A percentile compares a stretch with the other conserved stretches of the same genome.
These are phyloP conservation scores for Aspergillus sclerotioniger DNA, from an alignment of 495 filamentous ascomycete species.

Conservation along the genomic window DNA sequence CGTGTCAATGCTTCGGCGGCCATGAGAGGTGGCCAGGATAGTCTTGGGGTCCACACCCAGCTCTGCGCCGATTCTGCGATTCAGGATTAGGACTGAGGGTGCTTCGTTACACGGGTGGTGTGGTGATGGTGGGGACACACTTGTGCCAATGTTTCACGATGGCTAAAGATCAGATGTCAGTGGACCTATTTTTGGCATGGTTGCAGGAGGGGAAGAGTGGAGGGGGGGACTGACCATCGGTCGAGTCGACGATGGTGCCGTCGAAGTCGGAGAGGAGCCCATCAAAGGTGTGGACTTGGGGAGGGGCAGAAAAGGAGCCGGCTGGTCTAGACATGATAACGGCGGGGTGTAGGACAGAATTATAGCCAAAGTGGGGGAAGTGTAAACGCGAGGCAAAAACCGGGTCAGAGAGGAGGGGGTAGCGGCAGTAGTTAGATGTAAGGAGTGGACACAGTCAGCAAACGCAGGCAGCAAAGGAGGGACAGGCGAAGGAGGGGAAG, in stretches of 20 bases:
- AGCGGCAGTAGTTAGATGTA: too few species aligned
- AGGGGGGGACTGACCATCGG: constrained; percentile 32
- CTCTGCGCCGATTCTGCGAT: constrained; percentile 70
- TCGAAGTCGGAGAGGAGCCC: constrained; percentile 93
- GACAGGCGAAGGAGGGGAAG: constrained; percentile 7
- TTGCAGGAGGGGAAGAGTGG: not conserved
- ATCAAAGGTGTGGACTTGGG: constrained; percentile 62
- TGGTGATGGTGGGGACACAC: constrained; percentile 44
- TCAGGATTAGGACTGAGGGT: not conserved
- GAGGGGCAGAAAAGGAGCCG: constrained; percentile 56
- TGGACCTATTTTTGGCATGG: not conserved
- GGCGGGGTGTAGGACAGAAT: constrained; percentile 14
- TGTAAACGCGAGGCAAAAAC: constrained; percentile 13
- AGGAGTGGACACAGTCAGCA: not conserved
- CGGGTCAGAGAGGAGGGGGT: not conserved
- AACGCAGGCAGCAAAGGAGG: not conserved
- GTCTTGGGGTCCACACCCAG: constrained; percentile 76
- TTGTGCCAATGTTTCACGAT: constrained; percentile 91
- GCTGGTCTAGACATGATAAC: constrained; percentile 32
- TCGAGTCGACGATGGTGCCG: constrained; percentile 53
- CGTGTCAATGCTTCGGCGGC: constrained; percentile 79
- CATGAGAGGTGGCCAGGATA: constrained; percentile 87
- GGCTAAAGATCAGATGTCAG: constrained; percentile 46
- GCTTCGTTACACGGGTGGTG: not conserved
- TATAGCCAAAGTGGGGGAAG: constrained; percentile 5